phyloP scores from a whole-genome alignment of 2,329 filamentous ascomycete species.

The Acrocalymma vagum region DNA sequence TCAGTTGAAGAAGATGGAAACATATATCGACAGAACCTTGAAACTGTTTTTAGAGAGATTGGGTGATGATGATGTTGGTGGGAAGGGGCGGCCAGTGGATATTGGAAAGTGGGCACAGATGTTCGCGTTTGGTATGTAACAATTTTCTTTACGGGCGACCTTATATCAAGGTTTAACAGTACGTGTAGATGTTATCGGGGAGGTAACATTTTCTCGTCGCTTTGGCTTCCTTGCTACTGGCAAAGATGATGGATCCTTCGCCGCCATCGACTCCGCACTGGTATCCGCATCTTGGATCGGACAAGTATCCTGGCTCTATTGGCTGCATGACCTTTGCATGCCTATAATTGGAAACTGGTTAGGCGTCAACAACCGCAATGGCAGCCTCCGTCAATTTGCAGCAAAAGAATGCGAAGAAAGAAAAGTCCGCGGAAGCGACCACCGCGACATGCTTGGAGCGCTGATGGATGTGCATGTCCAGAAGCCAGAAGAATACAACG shows the following conservation, averaged over 20 bases:
- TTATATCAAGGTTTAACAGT: neutral
- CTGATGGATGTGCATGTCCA: conserved; percentile 45
- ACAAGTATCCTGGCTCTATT: conserved; percentile 47
- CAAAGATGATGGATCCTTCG: conserved; percentile 46
- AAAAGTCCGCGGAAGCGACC: conserved; percentile 11
- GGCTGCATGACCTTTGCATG: conserved; percentile 42
- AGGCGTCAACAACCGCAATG: conserved; percentile 42
- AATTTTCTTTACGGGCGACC: neutral
- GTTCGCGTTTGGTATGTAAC: conserved; percentile 47
- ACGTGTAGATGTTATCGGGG: conserved; percentile 49
- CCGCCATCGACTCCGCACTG: conserved; percentile 41
- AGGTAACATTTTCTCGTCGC: conserved; percentile 50
- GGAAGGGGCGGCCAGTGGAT: conserved; percentile 26
- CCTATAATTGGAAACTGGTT: conserved; percentile 50
- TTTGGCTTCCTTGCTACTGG: conserved; percentile 50
- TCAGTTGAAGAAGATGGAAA: conserved; percentile 46
- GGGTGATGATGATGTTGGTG: conserved; percentile 5
- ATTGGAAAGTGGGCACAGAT: conserved; percentile 51
- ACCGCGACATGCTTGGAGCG: conserved; percentile 49
- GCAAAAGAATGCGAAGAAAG: conserved; percentile 14
- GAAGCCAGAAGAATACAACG: conserved; percentile 47
- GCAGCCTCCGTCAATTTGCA: conserved; percentile 42
- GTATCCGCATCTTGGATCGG: conserved; percentile 48
- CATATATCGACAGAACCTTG: conserved; percentile 38
- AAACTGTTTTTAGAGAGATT: conserved; percentile 4